A percentile compares a stretch with the other conserved stretches of the same genome.
Conservation (phyloP, 352 stramenopile genomes). For the Phytopythium montanum region DNA sequence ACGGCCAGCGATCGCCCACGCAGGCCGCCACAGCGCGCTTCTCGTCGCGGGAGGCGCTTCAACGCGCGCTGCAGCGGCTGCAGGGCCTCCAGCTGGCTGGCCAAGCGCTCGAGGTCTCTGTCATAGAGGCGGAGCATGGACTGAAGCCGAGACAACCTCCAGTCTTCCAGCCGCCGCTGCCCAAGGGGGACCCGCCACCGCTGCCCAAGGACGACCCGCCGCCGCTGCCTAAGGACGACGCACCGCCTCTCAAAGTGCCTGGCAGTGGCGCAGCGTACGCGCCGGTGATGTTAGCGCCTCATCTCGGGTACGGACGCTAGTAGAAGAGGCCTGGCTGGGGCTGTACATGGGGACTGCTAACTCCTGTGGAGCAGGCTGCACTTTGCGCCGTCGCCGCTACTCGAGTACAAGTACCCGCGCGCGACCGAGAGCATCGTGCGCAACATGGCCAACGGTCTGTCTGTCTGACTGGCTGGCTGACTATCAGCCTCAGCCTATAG, state of each 20-base stretch:
- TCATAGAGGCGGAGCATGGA: conserved; percentile 13
- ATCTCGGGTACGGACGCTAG: conserved; percentile 50
- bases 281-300: conserved; percentile 55
- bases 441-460: conserved; percentile 87
- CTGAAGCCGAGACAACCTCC: background rate
- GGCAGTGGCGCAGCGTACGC: conserved; percentile 12
- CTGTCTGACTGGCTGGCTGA: too few relatives aligned
- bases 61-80: conserved; percentile 40
- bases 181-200: conserved; percentile 27
- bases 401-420: conserved; percentile 88
- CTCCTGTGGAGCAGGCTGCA: conserved; percentile 60
- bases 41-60: conserved; percentile 16
- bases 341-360: too few relatives aligned
- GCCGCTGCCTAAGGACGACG: background rate
- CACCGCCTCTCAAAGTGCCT: background rate
- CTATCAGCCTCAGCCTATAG: too few relatives aligned
- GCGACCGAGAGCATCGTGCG: conserved; percentile 68
- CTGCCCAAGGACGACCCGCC: conserved; percentile 14
- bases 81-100: conserved; percentile 50
- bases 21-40: conserved; percentile 58
- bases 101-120: conserved; percentile 32
- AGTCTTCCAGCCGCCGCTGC: conserved; percentile 22
- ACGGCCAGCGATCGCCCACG: conserved; percentile 1
- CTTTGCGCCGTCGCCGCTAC: conserved; percentile 74
- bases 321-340: conserved; percentile 39